phyloP scores from a whole-genome alignment of 352 stramenopile genomes.

The Phytopythium helicoides region DNA sequence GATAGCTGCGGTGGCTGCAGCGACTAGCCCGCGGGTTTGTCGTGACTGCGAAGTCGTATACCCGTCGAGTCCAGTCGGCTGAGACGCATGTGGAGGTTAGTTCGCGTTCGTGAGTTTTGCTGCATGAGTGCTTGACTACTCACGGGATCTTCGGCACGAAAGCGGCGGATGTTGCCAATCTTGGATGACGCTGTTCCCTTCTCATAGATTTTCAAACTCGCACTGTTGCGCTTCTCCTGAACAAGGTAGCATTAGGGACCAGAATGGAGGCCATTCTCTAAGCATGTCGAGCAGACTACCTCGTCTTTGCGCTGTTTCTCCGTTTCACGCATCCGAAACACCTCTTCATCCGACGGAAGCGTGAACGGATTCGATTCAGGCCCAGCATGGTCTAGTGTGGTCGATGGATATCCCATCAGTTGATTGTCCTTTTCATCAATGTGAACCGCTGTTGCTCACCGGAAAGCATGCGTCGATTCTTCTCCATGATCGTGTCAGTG shows the following conservation, averaged over 20 bases:
- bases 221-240: slow-evolving; percentile 57
- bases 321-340: slow-evolving; percentile 92
- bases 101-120: too few species aligned
- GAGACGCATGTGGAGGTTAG: neutral
- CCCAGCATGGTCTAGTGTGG: slow-evolving; percentile 24
- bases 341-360: slow-evolving; percentile 92
- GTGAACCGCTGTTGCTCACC: neutral
- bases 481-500: slow-evolving; percentile 15
- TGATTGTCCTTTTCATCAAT: too few species aligned
- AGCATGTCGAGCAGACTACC: slow-evolving; percentile 10
- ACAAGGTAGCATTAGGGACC: neutral
- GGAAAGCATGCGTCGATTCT: slow-evolving; percentile 3
- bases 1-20: slow-evolving; percentile 77
- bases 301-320: slow-evolving; percentile 87
- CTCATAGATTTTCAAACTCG: slow-evolving; percentile 87
- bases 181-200: slow-evolving; percentile 83
- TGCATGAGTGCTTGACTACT: neutral
- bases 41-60: slow-evolving; percentile 70
- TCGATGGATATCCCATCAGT: neutral
- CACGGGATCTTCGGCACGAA: slow-evolving; percentile 65
- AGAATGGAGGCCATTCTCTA: neutral
- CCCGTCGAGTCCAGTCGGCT: slow-evolving; percentile 42
- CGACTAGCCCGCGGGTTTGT: slow-evolving; percentile 73
- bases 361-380: slow-evolving; percentile 88
- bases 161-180: slow-evolving; percentile 78